Evolutionary conservation across 2,329 filamentous ascomycete species (phyloP), one percentile per base, ranked within the genome.

Genomic region (Sporothrix curviconia): DNA sequence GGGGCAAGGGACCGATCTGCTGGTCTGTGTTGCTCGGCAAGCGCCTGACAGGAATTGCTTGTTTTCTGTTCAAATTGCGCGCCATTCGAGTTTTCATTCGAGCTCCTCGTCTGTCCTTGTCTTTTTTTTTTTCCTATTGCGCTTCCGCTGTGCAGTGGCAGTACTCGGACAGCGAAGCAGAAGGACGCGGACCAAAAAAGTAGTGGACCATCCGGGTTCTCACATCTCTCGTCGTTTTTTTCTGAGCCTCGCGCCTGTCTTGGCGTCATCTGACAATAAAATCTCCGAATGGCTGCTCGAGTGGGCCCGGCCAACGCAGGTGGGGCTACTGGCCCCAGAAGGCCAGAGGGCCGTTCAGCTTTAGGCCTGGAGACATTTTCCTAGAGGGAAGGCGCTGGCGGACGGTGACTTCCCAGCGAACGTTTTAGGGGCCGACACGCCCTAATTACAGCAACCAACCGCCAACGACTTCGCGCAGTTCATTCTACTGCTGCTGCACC

Each of bases 201-300:
- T n/a, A 22, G 30, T 17, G 47, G 59, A 25, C 65, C 64, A 65
- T 65, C 63, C 60, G 61, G 64, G 64, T 66, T 65, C 64, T 65
- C 62, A 60, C 22, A 22, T 7, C 7, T 52, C 15, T 40, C 28
- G 19, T 34, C 28, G 47, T 15, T 32, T 25, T 19, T 24, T 44
- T 28, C 43, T 40, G 47, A 60, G 59, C 59, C 59, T 60, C 40
- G 56, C 49, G 44, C 9, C 14, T 36, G 47, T 44, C 47, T 47
- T 28, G 46, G 52, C 46, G 3, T 4, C 32, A 22, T 28, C 28
- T 19, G 49, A 34, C 60, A 58, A 57, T 60, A 24, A 42, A 9
- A 25, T 15, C 3, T 8, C 3, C 14, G 30, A 19, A 51, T 32
- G 3, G 9, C 36, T 40, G 37, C 37, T 28, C 36, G 14, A 30